These are phyloP conservation scores for Hyaloscypha finlandica DNA, from an alignment of 495 filamentous ascomycete genomes.

Conservation along the genomic window DNA sequence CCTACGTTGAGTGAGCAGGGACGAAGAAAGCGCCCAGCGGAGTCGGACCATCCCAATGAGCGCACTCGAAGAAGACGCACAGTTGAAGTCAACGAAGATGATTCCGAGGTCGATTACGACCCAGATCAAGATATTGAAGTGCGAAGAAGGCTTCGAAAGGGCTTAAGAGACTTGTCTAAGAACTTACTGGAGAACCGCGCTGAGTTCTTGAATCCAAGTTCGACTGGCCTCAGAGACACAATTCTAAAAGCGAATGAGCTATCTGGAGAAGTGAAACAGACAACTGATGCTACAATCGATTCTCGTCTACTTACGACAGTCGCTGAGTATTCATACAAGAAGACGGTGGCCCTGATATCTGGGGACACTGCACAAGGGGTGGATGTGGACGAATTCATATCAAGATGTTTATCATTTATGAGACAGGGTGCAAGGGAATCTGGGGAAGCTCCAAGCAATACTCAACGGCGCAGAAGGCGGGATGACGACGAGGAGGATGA, in stretches of 20 bases:
- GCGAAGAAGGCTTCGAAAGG: slow-evolving; percentile 67
- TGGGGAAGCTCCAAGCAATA: slow-evolving; percentile 40
- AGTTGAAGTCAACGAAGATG: slow-evolving; percentile 27
- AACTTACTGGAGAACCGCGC: slow-evolving; percentile 71
- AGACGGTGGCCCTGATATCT: slow-evolving; percentile 65
- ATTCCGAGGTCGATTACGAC: slow-evolving; percentile 58
- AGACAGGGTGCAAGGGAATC: slow-evolving; percentile 45
- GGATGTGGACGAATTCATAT: slow-evolving; percentile 92
- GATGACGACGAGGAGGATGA: slow-evolving; percentile 51
- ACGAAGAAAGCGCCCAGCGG: slow-evolving; percentile 22
- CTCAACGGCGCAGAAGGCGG: slow-evolving; percentile 40
- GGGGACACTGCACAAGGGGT: slow-evolving; percentile 71
- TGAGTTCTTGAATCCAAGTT: slow-evolving; percentile 63
- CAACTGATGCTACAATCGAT: slow-evolving; percentile 90
- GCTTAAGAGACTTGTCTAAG: slow-evolving; percentile 64
- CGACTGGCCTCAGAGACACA: slow-evolving; percentile 61
- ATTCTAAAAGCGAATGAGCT: slow-evolving; percentile 64
- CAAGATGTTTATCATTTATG: slow-evolving; percentile 91
- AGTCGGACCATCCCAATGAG: slow-evolving; percentile 28
- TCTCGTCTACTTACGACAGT: slow-evolving; percentile 77
- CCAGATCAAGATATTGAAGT: slow-evolving; percentile 86
- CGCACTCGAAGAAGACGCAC: slow-evolving; percentile 36
- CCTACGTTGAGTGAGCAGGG: slow-evolving; percentile 15
- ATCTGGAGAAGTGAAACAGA: slow-evolving; percentile 77
- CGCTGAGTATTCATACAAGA: slow-evolving; percentile 76